A percentile compares a stretch with the other conserved stretches of the same genome.
Evolutionary conservation across 345 rosid species (phyloP).

Genomic region (Mercurialis annua): DNA sequence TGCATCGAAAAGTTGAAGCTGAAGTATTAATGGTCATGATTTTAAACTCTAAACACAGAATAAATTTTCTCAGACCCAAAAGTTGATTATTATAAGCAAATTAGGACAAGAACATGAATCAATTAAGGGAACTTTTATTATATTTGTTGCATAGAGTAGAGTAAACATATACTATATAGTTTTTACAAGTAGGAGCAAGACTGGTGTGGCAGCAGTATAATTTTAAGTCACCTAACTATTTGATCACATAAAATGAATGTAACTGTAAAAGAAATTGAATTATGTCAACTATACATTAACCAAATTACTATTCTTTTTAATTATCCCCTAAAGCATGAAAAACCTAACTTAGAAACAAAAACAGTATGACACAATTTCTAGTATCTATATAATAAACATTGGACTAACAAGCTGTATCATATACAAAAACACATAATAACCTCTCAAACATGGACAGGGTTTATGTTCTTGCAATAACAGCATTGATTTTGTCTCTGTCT

Average conservation of each 20-base stretch:
- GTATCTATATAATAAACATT: background rate
- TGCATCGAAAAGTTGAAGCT: no score
- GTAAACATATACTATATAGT: background rate
- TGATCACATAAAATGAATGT: conserved; percentile 14
- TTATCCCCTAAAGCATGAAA: conserved; percentile 16
- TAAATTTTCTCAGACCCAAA: no score
- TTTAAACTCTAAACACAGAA: no score
- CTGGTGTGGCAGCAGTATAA: background rate
- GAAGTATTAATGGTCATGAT: no score
- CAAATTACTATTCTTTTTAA: conserved; percentile 1
- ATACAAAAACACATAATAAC: background rate
- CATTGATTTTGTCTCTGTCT: background rate
- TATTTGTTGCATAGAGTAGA: background rate
- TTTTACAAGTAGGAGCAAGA: background rate
- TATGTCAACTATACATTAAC: conserved; percentile 1
- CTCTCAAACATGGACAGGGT: conserved; percentile 10
- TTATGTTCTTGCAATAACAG: background rate
- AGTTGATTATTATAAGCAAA: no score
- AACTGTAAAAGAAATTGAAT: background rate
- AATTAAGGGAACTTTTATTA: background rate
- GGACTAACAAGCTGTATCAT: background rate
- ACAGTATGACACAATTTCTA: background rate
- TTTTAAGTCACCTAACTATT: conserved; percentile 2
- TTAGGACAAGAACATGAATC: background rate
- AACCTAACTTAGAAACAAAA: conserved; percentile 10